Percentiles rank a stretch among this genome's conserved stretches.
These are phyloP conservation scores for Metarhizium anisopliae DNA, from an alignment of 2,329 filamentous ascomycete genomes.

Conservation along the genomic window DNA sequence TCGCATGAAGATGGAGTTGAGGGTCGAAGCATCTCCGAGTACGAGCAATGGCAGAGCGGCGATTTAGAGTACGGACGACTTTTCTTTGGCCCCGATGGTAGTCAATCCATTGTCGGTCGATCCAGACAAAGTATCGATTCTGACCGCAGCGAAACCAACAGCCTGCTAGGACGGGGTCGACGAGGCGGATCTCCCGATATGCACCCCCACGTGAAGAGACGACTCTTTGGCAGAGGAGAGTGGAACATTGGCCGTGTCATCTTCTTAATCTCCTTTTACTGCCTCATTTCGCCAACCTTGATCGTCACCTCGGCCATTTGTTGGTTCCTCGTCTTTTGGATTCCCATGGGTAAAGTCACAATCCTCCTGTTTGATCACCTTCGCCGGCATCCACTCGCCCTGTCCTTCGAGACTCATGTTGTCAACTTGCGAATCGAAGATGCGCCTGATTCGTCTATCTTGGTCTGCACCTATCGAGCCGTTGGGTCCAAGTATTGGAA, in stretches of 20 bases:
- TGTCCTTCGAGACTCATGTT: constrained; percentile 86
- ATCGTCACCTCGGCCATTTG: constrained; percentile 81
- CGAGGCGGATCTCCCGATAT: constrained; percentile 38
- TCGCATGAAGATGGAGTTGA: constrained; percentile 91
- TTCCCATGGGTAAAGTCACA: constrained; percentile 96
- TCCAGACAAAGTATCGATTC: constrained; percentile 86
- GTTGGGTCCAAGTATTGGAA: too few relatives aligned
- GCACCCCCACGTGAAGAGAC: constrained; percentile 54
- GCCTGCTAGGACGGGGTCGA: constrained; percentile 60
- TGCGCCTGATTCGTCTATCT: constrained; percentile 59
- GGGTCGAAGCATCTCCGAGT: constrained; percentile 94
- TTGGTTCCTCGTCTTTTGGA: constrained; percentile 96
- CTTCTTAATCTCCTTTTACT: constrained; percentile 95
- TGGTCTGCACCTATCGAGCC: too few relatives aligned
- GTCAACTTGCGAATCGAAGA: constrained; percentile 62
- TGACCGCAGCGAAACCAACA: constrained; percentile 74
- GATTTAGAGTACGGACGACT: constrained; percentile 91
- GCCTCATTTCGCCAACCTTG: constrained; percentile 76
- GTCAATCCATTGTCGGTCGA: constrained; percentile 74
- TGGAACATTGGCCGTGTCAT: constrained; percentile 93
- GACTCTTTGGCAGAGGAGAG: constrained; percentile 87
- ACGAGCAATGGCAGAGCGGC: constrained; percentile 97
- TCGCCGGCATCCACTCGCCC: constrained; percentile 79
- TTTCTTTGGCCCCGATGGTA: constrained; percentile 81
- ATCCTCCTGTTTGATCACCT: constrained; percentile 85